Evolutionary conservation across 1,284 basidiomycete species (phyloP).

Genomic region (Fistulinella staudtii): DNA sequence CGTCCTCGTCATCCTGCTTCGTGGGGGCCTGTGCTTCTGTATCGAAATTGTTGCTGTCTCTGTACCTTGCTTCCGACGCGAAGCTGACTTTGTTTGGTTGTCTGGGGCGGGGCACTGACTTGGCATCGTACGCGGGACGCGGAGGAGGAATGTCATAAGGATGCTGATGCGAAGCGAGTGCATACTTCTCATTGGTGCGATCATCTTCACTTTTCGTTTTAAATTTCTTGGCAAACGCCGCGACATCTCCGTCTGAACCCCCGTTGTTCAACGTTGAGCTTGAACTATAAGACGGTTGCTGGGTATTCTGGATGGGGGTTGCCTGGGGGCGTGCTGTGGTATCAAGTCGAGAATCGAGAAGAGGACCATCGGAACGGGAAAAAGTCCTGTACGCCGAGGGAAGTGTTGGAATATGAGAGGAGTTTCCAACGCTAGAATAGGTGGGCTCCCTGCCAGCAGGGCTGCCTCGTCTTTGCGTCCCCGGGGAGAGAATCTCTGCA

Average conservation of each 20-base stretch:
- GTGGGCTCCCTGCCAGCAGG: background rate
- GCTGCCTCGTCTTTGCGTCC: constrained; percentile 1
- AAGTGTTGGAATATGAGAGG: constrained; percentile 9
- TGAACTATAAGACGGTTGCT: constrained; percentile 25
- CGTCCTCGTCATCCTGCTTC: constrained; percentile 2
- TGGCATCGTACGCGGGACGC: constrained; percentile 35
- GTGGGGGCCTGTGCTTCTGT: constrained; percentile 22
- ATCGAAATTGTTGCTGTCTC: constrained; percentile 19
- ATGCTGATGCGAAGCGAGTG: constrained; percentile 54
- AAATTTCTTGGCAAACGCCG: constrained; percentile 19
- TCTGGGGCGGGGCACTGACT: constrained; percentile 12
- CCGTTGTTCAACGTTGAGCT: constrained; percentile 32
- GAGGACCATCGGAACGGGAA: background rate
- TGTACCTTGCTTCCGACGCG: constrained; percentile 11
- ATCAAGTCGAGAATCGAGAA: constrained; percentile 13
- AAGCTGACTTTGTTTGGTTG: constrained; percentile 26
- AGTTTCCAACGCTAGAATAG: constrained; percentile 8
- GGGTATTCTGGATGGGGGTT: constrained; percentile 15
- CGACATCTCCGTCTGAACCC: constrained; percentile 18
- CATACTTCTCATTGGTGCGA: constrained; percentile 35
- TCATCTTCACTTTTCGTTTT: constrained; percentile 14
- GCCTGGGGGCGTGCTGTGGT: constrained; percentile 10
- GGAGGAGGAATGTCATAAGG: constrained; percentile 58
- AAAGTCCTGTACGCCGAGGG: constrained; percentile 6
- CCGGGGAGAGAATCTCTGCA: constrained; percentile 5